A percentile compares a stretch with the other conserved stretches of the same genome.
Evolutionary conservation across 78 protist species (phyloP).

Genomic region (Dictyostelium brefeldianum): DNA sequence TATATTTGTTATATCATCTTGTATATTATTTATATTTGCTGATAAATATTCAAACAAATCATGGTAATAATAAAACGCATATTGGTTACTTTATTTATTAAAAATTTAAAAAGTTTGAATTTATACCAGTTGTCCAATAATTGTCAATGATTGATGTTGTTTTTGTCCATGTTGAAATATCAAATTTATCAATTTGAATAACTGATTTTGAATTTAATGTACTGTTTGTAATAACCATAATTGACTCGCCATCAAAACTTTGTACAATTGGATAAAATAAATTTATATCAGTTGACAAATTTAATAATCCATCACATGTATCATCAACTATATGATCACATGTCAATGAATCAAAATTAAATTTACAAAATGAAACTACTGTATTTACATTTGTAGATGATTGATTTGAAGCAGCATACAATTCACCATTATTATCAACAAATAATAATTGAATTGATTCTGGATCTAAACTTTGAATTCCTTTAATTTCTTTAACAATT

Average conservation of each 20-base stretch:
- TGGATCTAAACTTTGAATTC: neutral
- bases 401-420: neutral
- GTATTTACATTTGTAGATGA: neutral
- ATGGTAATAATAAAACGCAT: too few relatives aligned
- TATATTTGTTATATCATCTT: slow-evolving; percentile 35
- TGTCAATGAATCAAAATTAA: neutral
- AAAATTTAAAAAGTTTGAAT: too few relatives aligned
- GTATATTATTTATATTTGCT: slow-evolving; percentile 23
- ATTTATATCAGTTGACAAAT: neutral
- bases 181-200: neutral
- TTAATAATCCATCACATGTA: neutral
- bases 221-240: neutral
- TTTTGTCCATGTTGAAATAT: neutral
- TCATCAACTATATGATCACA: neutral
- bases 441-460: neutral
- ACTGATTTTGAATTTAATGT: neutral
- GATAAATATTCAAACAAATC: neutral
- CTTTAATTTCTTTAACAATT: neutral
- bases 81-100: too few relatives aligned
- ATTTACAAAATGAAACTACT: neutral
- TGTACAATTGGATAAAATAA: neutral
- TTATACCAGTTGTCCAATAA: neutral
- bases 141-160: neutral
- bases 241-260: neutral
- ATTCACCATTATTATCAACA: neutral